Base-by-base conservation (phyloP, 176 grass and related monocot genomes). In the Triticum monococcum region DNA sequence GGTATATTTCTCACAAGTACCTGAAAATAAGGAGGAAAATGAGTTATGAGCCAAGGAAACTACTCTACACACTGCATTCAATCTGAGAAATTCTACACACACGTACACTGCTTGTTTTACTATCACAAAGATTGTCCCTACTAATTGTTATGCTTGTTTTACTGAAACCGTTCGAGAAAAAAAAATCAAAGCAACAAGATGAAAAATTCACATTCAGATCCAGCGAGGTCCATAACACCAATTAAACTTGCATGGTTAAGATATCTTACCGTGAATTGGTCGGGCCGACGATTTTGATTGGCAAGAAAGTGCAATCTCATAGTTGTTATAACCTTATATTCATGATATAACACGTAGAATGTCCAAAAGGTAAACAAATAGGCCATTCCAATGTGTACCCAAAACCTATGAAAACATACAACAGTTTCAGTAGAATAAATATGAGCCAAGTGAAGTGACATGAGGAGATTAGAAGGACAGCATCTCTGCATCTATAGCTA, bases 1-100 rank as follows among this genome's bases (percentile, higher is more conserved):
- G 92, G 97, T 85, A 96, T 73, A 92, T 98, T 98, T 88, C 87
- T 91, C 40, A 98, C 93, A 70, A 98, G 88, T 68, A 98, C 96
- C 93, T 98, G 54, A 84, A 66, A 75, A 91, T 64, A 81, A 67
- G 33, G 52, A 25, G 50, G 14, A 25, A 66, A 86, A 71, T 20
- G 7, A 68, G 8, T 45, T 23, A 78, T 35, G 26, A 50, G 5
- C 9, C 13, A 4, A 36, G 46, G 25, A 67, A 36, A 57, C 18
- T 54, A 54, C 16, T 57, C 18, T 57, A 57, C 54, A 57, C 48
- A 17, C 14, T 52, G 5, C 48, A 16, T 52, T 17, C 14, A 52
- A 5, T 52, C 73, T 59, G 60, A 23, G 36, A 52, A 50, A 71
- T n/a, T 82, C 30, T 57, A 57, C 35, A 68, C 10, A 52, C 16